These are phyloP conservation scores for Chaetoscypha palmicola DNA, from an alignment of 2,329 filamentous ascomycete species.

Conservation along the genomic window DNA sequence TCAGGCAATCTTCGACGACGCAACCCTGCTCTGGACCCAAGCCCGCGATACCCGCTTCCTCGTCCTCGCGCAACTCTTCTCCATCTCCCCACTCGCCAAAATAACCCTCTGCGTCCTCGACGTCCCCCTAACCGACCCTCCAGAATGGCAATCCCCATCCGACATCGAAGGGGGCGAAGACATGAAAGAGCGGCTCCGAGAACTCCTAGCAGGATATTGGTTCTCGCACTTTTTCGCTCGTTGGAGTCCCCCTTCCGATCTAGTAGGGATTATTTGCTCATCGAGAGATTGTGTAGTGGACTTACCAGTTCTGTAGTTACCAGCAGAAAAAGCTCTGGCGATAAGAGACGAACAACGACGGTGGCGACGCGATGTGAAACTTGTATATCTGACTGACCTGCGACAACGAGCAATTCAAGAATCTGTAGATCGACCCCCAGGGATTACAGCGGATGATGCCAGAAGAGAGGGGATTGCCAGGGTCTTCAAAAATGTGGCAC, in stretches of 20 bases:
- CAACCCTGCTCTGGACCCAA: not conserved
- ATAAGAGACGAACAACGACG: not conserved
- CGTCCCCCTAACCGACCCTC: not conserved
- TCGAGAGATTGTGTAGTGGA: too few relatives aligned
- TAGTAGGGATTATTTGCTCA: too few relatives aligned
- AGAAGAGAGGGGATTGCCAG: not conserved
- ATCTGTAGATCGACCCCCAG: not conserved
- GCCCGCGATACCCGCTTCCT: not conserved
- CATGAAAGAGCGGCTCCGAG: not conserved
- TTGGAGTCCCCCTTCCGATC: too few relatives aligned
- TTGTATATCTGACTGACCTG: conserved; percentile 1
- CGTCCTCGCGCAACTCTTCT: not conserved
- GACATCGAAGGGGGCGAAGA: not conserved
- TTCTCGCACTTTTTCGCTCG: too few relatives aligned
- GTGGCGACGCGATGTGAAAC: conserved; percentile 1
- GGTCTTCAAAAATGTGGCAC: conserved; percentile 1
- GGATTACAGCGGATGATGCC: not conserved
- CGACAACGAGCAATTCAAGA: not conserved
- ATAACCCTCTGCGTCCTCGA: conserved; percentile 1
- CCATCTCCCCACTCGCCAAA: not conserved
- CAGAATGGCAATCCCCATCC: conserved; percentile 3
- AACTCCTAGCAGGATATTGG: not conserved
- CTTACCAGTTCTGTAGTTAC: too few relatives aligned
- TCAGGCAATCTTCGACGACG: conserved; percentile 2
- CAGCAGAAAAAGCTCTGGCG: not conserved